These are phyloP conservation scores for Seiridium unicorne DNA, from an alignment of 2,329 filamentous ascomycete species.

Conservation along the genomic window DNA sequence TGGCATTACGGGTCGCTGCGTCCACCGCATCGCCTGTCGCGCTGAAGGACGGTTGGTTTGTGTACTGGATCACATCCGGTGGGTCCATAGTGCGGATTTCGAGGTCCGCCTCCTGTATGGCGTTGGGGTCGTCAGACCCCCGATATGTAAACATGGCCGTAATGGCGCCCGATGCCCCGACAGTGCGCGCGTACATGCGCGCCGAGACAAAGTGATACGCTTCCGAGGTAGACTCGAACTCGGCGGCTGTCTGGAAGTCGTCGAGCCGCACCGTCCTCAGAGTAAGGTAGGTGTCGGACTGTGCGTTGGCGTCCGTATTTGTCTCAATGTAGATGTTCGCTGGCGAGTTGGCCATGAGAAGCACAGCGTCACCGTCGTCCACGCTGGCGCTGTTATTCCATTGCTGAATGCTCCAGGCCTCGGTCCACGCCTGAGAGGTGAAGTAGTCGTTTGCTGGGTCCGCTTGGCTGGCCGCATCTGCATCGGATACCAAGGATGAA, in stretches of 20 bases:
- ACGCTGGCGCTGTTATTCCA: conserved; percentile 27
- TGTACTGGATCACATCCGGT: conserved; percentile 48
- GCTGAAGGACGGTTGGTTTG: conserved; percentile 56
- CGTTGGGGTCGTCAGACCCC: conserved; percentile 28
- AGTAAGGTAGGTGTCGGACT: conserved; percentile 41
- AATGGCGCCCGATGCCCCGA: conserved; percentile 44
- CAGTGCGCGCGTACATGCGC: conserved; percentile 49
- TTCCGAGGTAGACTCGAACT: conserved; percentile 38
- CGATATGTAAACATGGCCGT: conserved; percentile 54
- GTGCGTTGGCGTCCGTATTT: conserved; percentile 26
- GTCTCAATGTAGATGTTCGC: conserved; percentile 45
- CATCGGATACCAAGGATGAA: conserved; percentile 19
- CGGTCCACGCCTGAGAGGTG: conserved; percentile 23
- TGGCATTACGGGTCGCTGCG: conserved; percentile 43
- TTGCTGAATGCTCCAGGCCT: conserved; percentile 28
- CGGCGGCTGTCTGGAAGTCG: conserved; percentile 46
- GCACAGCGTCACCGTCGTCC: conserved; percentile 20
- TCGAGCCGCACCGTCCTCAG: conserved; percentile 43
- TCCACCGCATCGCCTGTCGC: conserved; percentile 36
- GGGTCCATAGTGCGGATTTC: conserved; percentile 50
- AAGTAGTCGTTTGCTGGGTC: conserved; percentile 30
- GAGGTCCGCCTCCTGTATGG: conserved; percentile 53
- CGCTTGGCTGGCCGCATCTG: conserved; percentile 22
- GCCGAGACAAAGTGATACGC: conserved; percentile 38
- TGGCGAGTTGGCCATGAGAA: conserved; percentile 34